Conservation (phyloP, 2,329 filamentous ascomycete genomes). For the Onygenales sp. region DNA sequence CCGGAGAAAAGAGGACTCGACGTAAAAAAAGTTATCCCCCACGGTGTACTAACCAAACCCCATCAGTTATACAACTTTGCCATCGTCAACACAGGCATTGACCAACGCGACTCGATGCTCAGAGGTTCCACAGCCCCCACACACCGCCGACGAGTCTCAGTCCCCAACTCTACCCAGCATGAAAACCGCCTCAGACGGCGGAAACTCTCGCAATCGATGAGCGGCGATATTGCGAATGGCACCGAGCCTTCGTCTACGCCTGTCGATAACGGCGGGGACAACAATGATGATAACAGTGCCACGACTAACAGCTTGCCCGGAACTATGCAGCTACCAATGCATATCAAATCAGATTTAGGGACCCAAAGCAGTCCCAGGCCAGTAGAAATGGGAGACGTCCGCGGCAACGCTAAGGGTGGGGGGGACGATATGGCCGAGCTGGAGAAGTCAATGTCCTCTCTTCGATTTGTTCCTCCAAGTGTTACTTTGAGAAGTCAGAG, state of each 20-base stretch:
- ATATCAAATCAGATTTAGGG: background rate
- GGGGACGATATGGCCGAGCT: slow-evolving; percentile 29
- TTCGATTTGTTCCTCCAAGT: slow-evolving; percentile 36
- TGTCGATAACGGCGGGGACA: background rate
- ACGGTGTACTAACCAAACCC: background rate
- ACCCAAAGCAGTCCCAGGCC: background rate
- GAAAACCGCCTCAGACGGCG: slow-evolving; percentile 25
- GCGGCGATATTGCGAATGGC: background rate
- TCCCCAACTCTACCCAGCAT: slow-evolving; percentile 24
- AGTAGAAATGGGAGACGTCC: too few relatives aligned
- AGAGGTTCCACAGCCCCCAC: slow-evolving; percentile 34
- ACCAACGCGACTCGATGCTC: slow-evolving; percentile 71
- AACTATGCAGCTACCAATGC: background rate
- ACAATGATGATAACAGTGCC: background rate
- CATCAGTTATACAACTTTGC: slow-evolving; percentile 69
- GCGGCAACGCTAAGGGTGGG: background rate
- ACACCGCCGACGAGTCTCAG: slow-evolving; percentile 27
- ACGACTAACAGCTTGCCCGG: background rate
- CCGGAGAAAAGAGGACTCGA: background rate
- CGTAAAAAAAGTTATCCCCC: background rate
- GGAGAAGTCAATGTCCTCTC: slow-evolving; percentile 34
- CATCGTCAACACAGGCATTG: slow-evolving; percentile 81
- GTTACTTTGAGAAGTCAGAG: slow-evolving; percentile 24
- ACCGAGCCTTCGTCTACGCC: background rate
- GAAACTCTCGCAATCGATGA: slow-evolving; percentile 18